These are phyloP conservation scores for Trifolium subterraneum DNA, from an alignment of 306 rosid species.

Conservation along the genomic window DNA sequence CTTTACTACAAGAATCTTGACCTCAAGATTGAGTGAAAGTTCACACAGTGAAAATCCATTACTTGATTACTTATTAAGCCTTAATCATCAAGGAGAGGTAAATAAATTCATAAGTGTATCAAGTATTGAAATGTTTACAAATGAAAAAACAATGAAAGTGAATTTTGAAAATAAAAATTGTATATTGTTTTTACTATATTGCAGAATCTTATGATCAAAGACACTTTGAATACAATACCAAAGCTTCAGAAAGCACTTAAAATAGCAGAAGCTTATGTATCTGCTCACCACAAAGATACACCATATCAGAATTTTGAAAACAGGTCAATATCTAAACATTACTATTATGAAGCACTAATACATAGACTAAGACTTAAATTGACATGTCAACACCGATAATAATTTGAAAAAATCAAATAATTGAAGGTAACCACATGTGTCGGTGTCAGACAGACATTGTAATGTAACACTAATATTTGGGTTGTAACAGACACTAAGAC, in stretches of 20 bases:
- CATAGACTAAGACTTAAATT: not conserved
- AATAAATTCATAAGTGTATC: not conserved
- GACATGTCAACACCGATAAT: not conserved
- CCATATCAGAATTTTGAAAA: conserved; percentile 71
- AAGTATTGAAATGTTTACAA: conserved; percentile 1
- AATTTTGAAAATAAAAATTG: not conserved
- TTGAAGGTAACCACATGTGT: not conserved
- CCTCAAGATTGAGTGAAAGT: conserved; percentile 61
- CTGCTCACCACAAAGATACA: conserved; percentile 62
- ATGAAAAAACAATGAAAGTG: not conserved
- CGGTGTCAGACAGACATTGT: not conserved
- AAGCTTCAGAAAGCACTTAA: conserved; percentile 80
- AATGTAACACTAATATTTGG: no score
- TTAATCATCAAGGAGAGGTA: conserved; percentile 86
- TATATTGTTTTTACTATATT: conserved; percentile 8
- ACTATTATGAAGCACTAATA: not conserved
- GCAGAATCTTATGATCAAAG: conserved; percentile 85
- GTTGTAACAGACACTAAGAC: not conserved
- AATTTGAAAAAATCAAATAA: not conserved
- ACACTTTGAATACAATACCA: conserved; percentile 62
- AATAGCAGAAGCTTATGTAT: conserved; percentile 63
- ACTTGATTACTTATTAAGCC: conserved; percentile 78
- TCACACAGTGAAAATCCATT: conserved; percentile 70
- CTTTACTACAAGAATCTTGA: conserved; percentile 62
- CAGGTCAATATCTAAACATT: conserved; percentile 53